Evolutionary conservation across 192 early-diverging fungal species (phyloP).

Genomic region (Linnemannia exigua): DNA sequence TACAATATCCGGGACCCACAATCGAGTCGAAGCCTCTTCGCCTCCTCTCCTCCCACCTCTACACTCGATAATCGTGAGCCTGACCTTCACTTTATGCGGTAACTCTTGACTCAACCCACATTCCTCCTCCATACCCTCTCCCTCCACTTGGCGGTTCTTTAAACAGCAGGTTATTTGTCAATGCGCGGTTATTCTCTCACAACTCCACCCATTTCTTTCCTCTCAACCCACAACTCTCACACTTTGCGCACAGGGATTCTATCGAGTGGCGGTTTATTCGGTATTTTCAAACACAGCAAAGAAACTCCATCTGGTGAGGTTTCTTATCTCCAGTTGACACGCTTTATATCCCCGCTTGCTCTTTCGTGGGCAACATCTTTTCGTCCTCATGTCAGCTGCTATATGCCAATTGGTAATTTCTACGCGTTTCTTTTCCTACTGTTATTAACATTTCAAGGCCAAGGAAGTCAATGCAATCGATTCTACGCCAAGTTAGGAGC

Average conservation of each 20-base stretch:
- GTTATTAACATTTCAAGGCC: no score
- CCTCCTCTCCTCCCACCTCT: not conserved
- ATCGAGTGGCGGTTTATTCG: not conserved
- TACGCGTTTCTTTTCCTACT: not conserved
- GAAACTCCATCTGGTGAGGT: not conserved
- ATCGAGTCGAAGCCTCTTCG: not conserved
- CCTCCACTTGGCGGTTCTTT: conserved; percentile 5
- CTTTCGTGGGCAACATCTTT: not conserved
- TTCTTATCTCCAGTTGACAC: not conserved
- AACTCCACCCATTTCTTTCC: no score
- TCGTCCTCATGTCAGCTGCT: not conserved
- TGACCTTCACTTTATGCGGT: conserved; percentile 13
- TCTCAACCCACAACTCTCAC: not conserved
- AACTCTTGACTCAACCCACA: conserved; percentile 5
- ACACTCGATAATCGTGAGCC: not conserved
- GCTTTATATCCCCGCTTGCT: not conserved
- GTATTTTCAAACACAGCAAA: not conserved
- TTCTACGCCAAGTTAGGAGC: no score
- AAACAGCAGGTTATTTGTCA: not conserved
- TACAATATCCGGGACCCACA: conserved; percentile 4
- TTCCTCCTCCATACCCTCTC: not conserved
- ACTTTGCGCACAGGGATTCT: not conserved
- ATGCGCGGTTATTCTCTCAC: not conserved
- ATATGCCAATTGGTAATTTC: not conserved
- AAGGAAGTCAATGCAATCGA: no score